Evolutionary conservation across 768 basidiomycete genomes (phyloP).

Genomic region (Mycena kentingensis): DNA sequence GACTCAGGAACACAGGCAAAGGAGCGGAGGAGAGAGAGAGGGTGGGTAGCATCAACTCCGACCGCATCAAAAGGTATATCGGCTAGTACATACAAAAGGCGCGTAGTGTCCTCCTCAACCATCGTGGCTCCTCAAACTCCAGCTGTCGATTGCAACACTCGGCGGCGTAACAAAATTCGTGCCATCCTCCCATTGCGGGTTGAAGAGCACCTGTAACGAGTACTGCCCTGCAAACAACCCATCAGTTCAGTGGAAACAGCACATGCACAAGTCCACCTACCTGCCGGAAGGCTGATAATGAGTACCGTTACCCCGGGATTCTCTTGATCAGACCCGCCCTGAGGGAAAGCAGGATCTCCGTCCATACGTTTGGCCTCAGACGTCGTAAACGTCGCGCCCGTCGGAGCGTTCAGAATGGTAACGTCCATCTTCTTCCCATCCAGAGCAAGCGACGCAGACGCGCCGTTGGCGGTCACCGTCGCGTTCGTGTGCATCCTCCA

Average conservation of each 20-base stretch:
- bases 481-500: slow-evolving; percentile 99
- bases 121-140: slow-evolving; percentile 82
- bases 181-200: slow-evolving; percentile 88
- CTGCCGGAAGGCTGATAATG: slow-evolving; percentile 64
- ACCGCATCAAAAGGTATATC: too few species aligned
- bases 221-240: slow-evolving; percentile 77
- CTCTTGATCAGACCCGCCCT: slow-evolving; percentile 62
- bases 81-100: too few species aligned
- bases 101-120: too few species aligned
- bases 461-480: slow-evolving; percentile 51
- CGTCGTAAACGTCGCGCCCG: slow-evolving; percentile 64
- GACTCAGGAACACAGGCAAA: neutral
- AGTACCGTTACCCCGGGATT: slow-evolving; percentile 85
- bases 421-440: slow-evolving; percentile 70
- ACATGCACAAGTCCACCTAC: too few species aligned
- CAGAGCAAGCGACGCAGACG: slow-evolving; percentile 74
- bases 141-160: slow-evolving; percentile 69
- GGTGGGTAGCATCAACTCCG: neutral
- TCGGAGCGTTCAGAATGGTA: slow-evolving; percentile 64
- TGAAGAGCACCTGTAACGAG: slow-evolving; percentile 84
- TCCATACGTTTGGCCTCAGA: slow-evolving; percentile 55
- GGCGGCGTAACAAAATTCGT: slow-evolving; percentile 66
- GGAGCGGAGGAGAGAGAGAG: neutral
- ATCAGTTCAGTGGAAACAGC: too few species aligned
- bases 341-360: slow-evolving; percentile 64